Evolutionary conservation across 2,329 filamentous ascomycete species (phyloP).

Genomic region (Blastomyces percursus): DNA sequence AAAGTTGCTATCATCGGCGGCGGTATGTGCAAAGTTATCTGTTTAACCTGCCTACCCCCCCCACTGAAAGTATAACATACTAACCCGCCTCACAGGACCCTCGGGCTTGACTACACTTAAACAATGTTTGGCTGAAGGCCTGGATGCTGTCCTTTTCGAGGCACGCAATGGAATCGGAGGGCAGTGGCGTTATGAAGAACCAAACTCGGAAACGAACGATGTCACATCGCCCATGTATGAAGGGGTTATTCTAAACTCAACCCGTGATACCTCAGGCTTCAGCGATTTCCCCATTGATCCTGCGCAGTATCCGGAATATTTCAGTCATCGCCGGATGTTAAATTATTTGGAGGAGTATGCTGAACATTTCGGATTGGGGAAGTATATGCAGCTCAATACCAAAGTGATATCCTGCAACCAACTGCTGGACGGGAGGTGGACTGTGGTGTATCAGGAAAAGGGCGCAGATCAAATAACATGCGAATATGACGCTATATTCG

Average conservation of each 20-base stretch:
- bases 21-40: slow-evolving; percentile 8
- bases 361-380: slow-evolving; percentile 25
- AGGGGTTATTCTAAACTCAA: slow-evolving; percentile 29
- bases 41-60: no score
- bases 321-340: slow-evolving; percentile 27
- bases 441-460: slow-evolving; percentile 17
- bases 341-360: slow-evolving; percentile 31
- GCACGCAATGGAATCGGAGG: slow-evolving; percentile 27
- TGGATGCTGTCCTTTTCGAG: slow-evolving; percentile 30
- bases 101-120: slow-evolving; percentile 30
- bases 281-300: slow-evolving; percentile 34
- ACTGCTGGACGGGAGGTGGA: slow-evolving; percentile 22
- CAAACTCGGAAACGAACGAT: slow-evolving; percentile 18
- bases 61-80: neutral
- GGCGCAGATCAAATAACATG: slow-evolving; percentile 16
- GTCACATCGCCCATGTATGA: slow-evolving; percentile 28
- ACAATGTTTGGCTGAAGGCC: slow-evolving; percentile 29
- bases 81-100: slow-evolving; percentile 18
- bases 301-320: slow-evolving; percentile 28
- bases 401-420: slow-evolving; percentile 24
- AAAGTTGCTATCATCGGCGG: slow-evolving; percentile 18
- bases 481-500: slow-evolving; percentile 28
- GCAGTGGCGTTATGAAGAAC: slow-evolving; percentile 31
- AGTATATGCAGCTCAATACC: slow-evolving; percentile 27
- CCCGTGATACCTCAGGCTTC: slow-evolving; percentile 30